Conservation (phyloP, 192 early-diverging fungal species). For the Umbelopsis sp. region DNA sequence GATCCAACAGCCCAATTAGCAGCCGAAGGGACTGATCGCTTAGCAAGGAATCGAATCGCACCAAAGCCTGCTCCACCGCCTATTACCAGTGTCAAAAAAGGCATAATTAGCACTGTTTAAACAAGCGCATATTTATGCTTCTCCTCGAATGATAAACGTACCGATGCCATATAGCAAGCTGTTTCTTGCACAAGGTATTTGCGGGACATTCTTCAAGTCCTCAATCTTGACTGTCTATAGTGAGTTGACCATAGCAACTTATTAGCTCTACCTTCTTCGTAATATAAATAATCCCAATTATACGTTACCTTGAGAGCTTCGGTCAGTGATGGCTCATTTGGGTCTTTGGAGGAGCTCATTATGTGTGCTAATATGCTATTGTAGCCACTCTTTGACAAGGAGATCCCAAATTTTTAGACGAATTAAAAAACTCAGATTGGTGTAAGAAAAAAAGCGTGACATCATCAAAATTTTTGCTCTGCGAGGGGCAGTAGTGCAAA, state of each 20-base stretch:
- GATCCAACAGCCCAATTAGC: conserved; percentile 49
- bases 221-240: conserved; percentile 41
- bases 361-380: not conserved
- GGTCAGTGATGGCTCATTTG: conserved; percentile 19
- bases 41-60: conserved; percentile 37
- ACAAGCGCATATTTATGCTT: not conserved
- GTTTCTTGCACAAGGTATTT: conserved; percentile 49
- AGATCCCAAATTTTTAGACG: not conserved
- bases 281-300: not conserved
- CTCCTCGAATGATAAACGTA: conserved; percentile 2
- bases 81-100: not conserved
- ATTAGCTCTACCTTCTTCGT: not conserved
- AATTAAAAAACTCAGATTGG: conserved; percentile 2
- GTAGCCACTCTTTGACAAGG: not conserved
- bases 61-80: conserved; percentile 42
- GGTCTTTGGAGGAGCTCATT: conserved; percentile 22
- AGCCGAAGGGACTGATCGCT: conserved; percentile 38
- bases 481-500: conserved; percentile 23
- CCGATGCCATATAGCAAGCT: conserved; percentile 48
- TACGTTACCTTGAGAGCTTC: conserved; percentile 29
- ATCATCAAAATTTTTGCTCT: conserved; percentile 23
- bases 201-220: conserved; percentile 43
- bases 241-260: not conserved
- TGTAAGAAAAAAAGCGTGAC: not conserved
- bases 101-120: not conserved